Conservation (phyloP, 108 stramenopile species). For the Fragilaria crotonensis region DNA sequence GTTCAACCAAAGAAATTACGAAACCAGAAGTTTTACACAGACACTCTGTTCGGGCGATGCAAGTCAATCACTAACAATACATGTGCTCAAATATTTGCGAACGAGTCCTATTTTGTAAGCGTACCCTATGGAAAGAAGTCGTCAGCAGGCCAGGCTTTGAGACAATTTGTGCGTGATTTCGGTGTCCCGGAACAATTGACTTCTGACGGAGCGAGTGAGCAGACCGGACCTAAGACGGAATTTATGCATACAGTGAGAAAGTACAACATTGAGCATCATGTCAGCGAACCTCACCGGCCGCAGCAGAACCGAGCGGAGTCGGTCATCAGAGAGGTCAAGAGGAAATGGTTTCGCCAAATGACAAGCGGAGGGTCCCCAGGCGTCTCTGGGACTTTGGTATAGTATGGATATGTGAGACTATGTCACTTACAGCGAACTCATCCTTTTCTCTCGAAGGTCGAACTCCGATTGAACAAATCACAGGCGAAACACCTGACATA, state of each 20-base stretch:
- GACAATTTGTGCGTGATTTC: background rate
- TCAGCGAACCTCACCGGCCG: too few relatives aligned
- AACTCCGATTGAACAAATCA: too few relatives aligned
- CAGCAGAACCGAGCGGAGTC: too few relatives aligned
- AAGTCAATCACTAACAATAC: background rate
- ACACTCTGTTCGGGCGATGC: background rate
- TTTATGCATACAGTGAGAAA: conserved; percentile 2
- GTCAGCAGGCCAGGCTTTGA: background rate
- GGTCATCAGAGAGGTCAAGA: too few relatives aligned
- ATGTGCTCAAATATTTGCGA: background rate
- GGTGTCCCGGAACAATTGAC: too few relatives aligned
- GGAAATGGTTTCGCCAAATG: conserved; percentile 5
- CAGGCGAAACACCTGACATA: too few relatives aligned
- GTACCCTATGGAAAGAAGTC: background rate
- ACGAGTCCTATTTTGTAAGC: background rate
- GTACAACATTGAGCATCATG: too few relatives aligned
- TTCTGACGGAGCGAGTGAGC: background rate
- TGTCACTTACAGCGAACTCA: too few relatives aligned
- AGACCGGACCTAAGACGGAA: background rate
- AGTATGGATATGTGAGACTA: background rate
- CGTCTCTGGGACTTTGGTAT: conserved; percentile 23
- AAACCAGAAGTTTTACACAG: background rate
- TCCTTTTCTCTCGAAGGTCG: too few relatives aligned
- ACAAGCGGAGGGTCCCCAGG: conserved; percentile 3
- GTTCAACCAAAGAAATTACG: too few relatives aligned